These are phyloP conservation scores for Cyathus striatus DNA, from an alignment of 768 basidiomycete species.

Conservation along the genomic window DNA sequence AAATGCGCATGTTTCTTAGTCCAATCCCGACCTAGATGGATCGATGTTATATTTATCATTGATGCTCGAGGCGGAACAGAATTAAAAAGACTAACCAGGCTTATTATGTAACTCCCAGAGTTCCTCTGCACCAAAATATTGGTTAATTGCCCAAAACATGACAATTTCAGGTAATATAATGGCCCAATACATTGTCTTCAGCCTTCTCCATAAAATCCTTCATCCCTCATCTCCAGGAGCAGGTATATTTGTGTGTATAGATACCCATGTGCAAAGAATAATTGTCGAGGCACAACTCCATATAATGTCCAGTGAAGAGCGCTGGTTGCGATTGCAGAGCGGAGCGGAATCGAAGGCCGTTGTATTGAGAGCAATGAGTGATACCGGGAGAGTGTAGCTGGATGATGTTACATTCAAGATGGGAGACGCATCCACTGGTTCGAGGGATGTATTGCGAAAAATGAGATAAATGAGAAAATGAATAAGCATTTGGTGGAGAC, in stretches of 20 bases:
- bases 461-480: too few species aligned
- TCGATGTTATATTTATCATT: neutral
- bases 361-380: too few species aligned
- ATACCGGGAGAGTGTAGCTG: too few species aligned
- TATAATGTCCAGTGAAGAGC: too few species aligned
- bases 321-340: too few species aligned
- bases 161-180: neutral
- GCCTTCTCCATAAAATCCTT: neutral
- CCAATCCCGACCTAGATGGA: neutral
- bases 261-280: neutral
- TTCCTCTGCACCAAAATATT: neutral
- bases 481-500: too few species aligned
- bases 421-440: too few species aligned
- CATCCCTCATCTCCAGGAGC: neutral
- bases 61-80: neutral
- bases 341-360: too few species aligned
- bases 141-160: neutral
- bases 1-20: conserved; percentile 2
- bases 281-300: too few species aligned
- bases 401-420: too few species aligned
- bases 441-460: too few species aligned
- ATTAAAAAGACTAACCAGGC: neutral
- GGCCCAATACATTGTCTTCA: neutral
- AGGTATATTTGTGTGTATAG: neutral
- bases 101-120: neutral